phyloP scores from a whole-genome alignment of 2,329 filamentous ascomycete genomes.

The Fusarium cicatricum region DNA sequence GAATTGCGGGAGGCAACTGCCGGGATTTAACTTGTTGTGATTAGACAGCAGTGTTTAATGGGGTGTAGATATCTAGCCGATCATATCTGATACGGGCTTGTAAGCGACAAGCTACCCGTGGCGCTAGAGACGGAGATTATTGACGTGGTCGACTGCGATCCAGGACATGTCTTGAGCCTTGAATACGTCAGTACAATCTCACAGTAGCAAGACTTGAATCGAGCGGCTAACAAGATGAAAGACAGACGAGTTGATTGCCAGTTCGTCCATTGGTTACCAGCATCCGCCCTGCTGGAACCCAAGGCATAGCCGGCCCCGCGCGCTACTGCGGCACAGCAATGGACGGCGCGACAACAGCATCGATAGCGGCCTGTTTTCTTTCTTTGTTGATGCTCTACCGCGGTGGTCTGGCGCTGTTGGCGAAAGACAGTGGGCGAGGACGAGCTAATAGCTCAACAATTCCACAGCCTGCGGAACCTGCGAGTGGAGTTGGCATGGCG shows the following conservation, averaged over 20 bases:
- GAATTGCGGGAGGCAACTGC: conserved; percentile 23
- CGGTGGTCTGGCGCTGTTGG: conserved; percentile 3
- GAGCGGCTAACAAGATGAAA: not conserved
- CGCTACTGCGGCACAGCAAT: conserved; percentile 25
- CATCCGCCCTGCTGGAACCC: conserved; percentile 36
- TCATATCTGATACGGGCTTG: conserved; percentile 25
- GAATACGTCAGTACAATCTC: not conserved
- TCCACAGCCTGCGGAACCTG: conserved; percentile 3
- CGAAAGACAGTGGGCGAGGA: conserved; percentile 6
- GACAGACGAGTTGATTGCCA: not conserved
- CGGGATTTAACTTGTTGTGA: conserved; percentile 24
- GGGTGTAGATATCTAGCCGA: conserved; percentile 31
- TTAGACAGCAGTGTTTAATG: conserved; percentile 13
- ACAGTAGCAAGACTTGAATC: not conserved
- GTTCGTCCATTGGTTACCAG: conserved; percentile 36
- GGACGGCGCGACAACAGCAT: conserved; percentile 17
- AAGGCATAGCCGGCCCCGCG: conserved; percentile 19
- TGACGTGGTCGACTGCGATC: conserved; percentile 6
- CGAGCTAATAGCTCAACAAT: conserved; percentile 23
- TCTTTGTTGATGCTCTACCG: conserved; percentile 10
- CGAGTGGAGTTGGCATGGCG: conserved; percentile 22
- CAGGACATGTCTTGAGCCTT: conserved; percentile 18
- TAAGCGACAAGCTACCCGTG: conserved; percentile 17
- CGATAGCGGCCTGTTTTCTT: conserved; percentile 23
- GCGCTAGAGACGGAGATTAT: conserved; percentile 11